Evolutionary conservation across 768 basidiomycete species (phyloP).

Genomic region (Suillus spraguei): DNA sequence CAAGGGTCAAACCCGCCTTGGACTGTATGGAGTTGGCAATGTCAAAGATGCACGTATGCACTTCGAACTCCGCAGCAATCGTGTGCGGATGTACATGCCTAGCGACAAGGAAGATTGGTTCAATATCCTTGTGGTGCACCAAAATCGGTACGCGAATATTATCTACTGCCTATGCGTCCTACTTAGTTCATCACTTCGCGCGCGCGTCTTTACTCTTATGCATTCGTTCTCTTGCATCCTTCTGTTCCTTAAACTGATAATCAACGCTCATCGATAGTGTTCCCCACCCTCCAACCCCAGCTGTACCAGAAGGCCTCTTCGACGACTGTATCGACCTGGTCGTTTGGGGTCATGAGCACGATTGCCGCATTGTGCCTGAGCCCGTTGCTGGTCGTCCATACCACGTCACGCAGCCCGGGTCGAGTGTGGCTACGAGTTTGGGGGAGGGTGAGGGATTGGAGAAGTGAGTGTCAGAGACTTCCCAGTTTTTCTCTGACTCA

Average conservation of each 20-base stretch:
- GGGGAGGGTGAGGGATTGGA: conserved; percentile 90
- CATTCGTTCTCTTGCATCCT: not conserved
- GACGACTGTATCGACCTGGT: conserved; percentile 94
- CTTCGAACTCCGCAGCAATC: conserved; percentile 90
- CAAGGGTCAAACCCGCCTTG: conserved; percentile 87
- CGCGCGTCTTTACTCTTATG: not conserved
- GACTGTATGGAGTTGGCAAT: conserved; percentile 94
- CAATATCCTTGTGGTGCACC: conserved; percentile 91
- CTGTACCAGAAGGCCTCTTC: conserved; percentile 95
- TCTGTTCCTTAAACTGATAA: not conserved
- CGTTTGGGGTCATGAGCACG: conserved; percentile 99
- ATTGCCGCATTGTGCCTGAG: conserved; percentile 91
- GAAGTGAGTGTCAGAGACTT: conserved; percentile 56
- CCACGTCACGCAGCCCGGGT: conserved; percentile 92
- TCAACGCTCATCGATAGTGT: conserved; percentile 54
- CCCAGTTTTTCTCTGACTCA: not conserved
- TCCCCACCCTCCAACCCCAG: conserved; percentile 92
- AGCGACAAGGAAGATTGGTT: conserved; percentile 92
- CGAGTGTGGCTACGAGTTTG: conserved; percentile 91
- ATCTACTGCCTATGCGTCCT: not conserved
- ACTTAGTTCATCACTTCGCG: not conserved
- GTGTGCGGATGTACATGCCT: conserved; percentile 97
- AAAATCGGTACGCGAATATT: conserved; percentile 72
- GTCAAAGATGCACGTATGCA: conserved; percentile 97
- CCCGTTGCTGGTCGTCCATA: conserved; percentile 91